Base-by-base conservation (phyloP, 805 yeast species). In the Saturnispora gosingensis region DNA sequence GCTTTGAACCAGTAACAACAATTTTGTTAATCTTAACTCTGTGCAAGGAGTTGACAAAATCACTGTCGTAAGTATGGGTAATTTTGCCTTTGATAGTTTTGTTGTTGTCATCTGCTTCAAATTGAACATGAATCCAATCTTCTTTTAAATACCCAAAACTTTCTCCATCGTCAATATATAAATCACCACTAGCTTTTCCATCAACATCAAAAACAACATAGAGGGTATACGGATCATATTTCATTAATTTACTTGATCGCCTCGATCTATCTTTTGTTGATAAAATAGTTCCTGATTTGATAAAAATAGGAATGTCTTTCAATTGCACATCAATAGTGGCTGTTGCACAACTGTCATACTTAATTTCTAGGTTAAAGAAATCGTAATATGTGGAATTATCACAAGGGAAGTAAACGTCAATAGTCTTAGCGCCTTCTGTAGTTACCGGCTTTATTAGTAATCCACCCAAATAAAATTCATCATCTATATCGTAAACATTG, bases 91-190 rank as follows among this genome's bases (percentile, higher is more conserved):
- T 53, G 3, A 81, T 53, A 7, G 52, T 50, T n/a, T 68, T 65
- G 16, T 67, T 64, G 6, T 64, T 57, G 20, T 68, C 66, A 11
- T 65, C 59, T 16, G 73, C 70, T 2, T 56, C 56, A 34, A 86
- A 72, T 2, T 69, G 59, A 2, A 79, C 61, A 43, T 69, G 64
- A 3, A 80, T 50, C 59, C 55, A 82, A 27, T 78, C 81, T 6
- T 83, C 85, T 2, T 68, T 57, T 32, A 64, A 52, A 62, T 80
- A 80, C 43, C 72, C 76, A 58, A 76, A 86, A 0, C 90, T 73
- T 58, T 82, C 85, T 15, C 95, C 96, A 66, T 90, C 98, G 64
- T 90, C 98, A 36, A 85, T 66, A 64, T 89, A 90, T 32, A 90
- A 63, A 16, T 68, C 65, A 5, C 71, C 72, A 2, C 86, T 85